Conservation (phyloP, 768 basidiomycete genomes). For the Suillus brevipes region DNA sequence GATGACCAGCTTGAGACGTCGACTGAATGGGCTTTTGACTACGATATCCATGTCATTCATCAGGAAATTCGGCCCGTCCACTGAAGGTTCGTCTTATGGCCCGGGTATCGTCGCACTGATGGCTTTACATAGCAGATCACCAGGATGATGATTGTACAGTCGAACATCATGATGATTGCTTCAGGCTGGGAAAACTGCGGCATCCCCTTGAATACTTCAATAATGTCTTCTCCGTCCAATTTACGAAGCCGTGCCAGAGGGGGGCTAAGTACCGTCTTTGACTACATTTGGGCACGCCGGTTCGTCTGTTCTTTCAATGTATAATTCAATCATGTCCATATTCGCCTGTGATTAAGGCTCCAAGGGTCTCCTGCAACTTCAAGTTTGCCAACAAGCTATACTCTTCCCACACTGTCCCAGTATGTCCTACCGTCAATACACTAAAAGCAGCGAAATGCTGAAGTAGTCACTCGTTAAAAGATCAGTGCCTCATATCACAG, state of each 20-base stretch:
- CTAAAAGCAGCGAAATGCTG: neutral
- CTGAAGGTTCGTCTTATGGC: no score
- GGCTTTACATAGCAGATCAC: no score
- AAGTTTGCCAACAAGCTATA: neutral
- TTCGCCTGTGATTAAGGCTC: neutral
- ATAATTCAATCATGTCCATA: neutral
- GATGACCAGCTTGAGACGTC: no score
- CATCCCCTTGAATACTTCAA: neutral
- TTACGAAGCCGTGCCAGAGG: neutral
- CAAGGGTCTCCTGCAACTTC: neutral
- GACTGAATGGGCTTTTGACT: no score
- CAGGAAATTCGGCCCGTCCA: no score
- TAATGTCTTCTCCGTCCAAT: slow-evolving; percentile 1
- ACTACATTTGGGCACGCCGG: neutral
- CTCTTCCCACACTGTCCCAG: neutral
- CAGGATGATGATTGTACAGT: no score
- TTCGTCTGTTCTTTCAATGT: neutral
- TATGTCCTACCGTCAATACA: neutral
- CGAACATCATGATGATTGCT: neutral
- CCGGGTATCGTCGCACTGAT: no score
- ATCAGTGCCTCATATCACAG: neutral
- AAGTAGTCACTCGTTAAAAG: neutral
- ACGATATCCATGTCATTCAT: no score
- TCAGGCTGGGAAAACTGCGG: neutral
- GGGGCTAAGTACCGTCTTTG: neutral